A percentile compares a stretch with the other conserved stretches of the same genome.
These are phyloP conservation scores for Suillus tomentosus DNA, from an alignment of 768 basidiomycete species.

Conservation along the genomic window DNA sequence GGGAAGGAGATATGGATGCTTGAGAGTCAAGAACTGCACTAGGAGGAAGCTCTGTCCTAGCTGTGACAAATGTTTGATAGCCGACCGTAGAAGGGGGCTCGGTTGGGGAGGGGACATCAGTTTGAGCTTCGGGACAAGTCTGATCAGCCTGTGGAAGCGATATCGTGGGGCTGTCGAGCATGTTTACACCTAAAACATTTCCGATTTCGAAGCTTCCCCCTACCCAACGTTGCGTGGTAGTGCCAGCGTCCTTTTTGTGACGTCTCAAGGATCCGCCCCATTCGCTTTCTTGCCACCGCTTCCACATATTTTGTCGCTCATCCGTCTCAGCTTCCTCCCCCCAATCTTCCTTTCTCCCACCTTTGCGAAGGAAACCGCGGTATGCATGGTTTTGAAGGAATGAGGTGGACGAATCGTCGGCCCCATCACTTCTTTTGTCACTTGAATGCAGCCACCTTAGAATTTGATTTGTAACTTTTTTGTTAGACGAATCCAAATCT, in stretches of 20 bases:
- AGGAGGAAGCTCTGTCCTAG: neutral
- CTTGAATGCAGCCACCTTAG: constrained; percentile 23
- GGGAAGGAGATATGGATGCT: neutral
- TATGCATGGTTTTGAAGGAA: constrained; percentile 60
- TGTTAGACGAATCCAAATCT: constrained; percentile 33
- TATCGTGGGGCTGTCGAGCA: constrained; percentile 38
- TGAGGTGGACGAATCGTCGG: constrained; percentile 41
- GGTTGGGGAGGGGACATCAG: neutral
- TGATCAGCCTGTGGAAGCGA: neutral
- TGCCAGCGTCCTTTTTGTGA: constrained; percentile 35
- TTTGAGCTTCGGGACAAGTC: neutral
- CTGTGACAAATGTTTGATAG: constrained; percentile 12
- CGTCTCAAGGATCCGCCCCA: constrained; percentile 53
- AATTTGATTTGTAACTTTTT: constrained; percentile 30
- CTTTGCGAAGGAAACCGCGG: constrained; percentile 62
- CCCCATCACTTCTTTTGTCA: constrained; percentile 31
- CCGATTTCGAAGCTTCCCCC: constrained; percentile 81
- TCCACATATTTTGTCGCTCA: constrained; percentile 57
- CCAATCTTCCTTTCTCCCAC: constrained; percentile 71
- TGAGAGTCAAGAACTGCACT: neutral
- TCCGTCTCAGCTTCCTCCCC: constrained; percentile 51
- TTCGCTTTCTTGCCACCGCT: constrained; percentile 65
- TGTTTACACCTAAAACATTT: constrained; percentile 68
- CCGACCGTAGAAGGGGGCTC: constrained; percentile 5
- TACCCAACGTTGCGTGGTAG: constrained; percentile 51